Base-by-base conservation (phyloP, 1,284 basidiomycete species). In the Marasmius oreades region DNA sequence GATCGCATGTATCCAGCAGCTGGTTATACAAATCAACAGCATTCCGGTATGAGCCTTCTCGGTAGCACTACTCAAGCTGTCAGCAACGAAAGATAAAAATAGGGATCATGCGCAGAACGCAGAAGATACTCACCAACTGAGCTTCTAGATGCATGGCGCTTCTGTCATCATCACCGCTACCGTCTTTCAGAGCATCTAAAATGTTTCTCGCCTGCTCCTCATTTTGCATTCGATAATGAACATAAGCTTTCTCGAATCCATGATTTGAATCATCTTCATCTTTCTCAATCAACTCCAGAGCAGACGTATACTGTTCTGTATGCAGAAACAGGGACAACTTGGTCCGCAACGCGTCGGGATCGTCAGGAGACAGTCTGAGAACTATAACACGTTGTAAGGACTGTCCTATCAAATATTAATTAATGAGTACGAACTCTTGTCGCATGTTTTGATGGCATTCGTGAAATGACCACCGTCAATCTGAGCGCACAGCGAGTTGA, bases 391-490 rank as follows among this genome's bases (percentile, higher is more conserved):
- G 28, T 31, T 31, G 28, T 31, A 10, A 31, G 28, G 5, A 31
- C 4, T 31, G 10, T 10, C 28, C 10, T 10, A 31, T 4, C 28
- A 4, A 10, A 31, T 5, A 31, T 5, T 31, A 31, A 31, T 31
- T 31, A 31, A 63, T 61, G 18, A 43, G 26, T 33, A 80, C 84
- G 62, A 65, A 91, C 92, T 90, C 76, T 92, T 92, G 73, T 92
- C 88, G 77, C 91, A 93, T 59, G 92, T 93, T 80, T 88, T 92
- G 67, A 92, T 79, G 28, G 91, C 90, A 68, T 90, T 92, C 56
- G 76, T 73, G 67, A 90, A 87, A 71, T 92, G 85, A 2, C 87
- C 88, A 33, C 89, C 90, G 62, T 94, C 90, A 63, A 93, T 85
- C 67, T 94, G 92, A 22, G 90, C 88, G 66, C 85, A 86, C 20